Evolutionary conservation across 257 asterid species (phyloP).

Genomic region (Penstemon barbatus): DNA sequence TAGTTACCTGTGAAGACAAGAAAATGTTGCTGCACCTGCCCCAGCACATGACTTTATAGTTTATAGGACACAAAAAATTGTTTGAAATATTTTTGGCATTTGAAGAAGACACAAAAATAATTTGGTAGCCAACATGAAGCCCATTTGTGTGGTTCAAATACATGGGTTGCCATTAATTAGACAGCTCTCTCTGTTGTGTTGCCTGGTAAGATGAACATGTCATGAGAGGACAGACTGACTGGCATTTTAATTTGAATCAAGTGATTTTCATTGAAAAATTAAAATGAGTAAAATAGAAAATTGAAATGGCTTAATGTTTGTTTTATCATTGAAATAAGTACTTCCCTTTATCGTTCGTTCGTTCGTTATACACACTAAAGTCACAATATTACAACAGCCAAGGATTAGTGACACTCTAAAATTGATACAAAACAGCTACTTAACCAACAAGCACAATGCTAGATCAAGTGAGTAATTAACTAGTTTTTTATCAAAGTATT

Average conservation of each 20-base stretch:
- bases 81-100: not conserved
- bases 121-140: conserved; percentile 4
- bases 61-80: conserved; percentile 6
- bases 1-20: conserved; percentile 18
- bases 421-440: not conserved
- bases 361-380: no score
- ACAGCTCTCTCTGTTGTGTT: not conserved
- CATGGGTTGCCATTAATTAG: not conserved
- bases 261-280: no score
- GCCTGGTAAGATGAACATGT: not conserved
- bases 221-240: not conserved
- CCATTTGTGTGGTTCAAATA: conserved; percentile 14
- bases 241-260: no score
- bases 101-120: not conserved
- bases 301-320: no score
- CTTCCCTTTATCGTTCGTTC: no score
- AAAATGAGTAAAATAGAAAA: no score
- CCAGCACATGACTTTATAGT: not conserved
- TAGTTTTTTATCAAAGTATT: not conserved
- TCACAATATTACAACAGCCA: no score
- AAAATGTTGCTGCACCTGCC: conserved; percentile 23
- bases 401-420: not conserved
- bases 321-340: no score
- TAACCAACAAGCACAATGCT: not conserved
- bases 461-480: not conserved